A percentile compares a stretch with the other conserved stretches of the same genome.
Evolutionary conservation across 495 filamentous ascomycete genomes (phyloP).

Genomic region (Aspergillus bertholletiae): DNA sequence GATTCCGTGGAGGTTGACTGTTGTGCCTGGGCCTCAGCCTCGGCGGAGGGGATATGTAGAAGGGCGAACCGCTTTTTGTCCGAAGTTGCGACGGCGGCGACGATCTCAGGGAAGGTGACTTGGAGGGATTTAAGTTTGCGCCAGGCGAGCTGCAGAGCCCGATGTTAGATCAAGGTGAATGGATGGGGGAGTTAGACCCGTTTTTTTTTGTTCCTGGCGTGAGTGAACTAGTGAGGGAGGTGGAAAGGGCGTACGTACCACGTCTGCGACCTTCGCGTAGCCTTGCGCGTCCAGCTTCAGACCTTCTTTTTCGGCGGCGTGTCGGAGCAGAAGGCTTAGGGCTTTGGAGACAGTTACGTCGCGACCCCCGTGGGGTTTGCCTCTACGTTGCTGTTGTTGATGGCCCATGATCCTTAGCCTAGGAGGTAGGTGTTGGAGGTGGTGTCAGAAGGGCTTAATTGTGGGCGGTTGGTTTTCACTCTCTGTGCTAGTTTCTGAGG

Average conservation of each 20-base stretch:
- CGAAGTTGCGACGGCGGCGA: slow-evolving; percentile 63
- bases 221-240: no score
- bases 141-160: slow-evolving; percentile 70
- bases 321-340: slow-evolving; percentile 72
- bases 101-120: slow-evolving; percentile 71
- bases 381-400: slow-evolving; percentile 10
- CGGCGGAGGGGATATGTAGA: slow-evolving; percentile 39
- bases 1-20: slow-evolving; percentile 14
- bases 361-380: slow-evolving; percentile 33
- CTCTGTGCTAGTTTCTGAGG: neutral
- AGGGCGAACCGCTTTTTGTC: slow-evolving; percentile 89
- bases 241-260: slow-evolving; percentile 53
- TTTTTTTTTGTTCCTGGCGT: neutral
- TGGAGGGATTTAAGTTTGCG: slow-evolving; percentile 63
- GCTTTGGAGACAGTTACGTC: slow-evolving; percentile 75
- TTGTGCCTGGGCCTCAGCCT: slow-evolving; percentile 18
- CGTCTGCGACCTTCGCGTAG: slow-evolving; percentile 71
- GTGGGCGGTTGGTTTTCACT: neutral
- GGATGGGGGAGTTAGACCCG: neutral
- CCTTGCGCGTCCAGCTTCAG: slow-evolving; percentile 73
- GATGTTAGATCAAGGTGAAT: no score
- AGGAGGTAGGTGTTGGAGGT: neutral
- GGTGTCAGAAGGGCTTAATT: neutral
- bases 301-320: slow-evolving; percentile 77
- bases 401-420: slow-evolving; percentile 1